Evolutionary conservation across 2,329 filamentous ascomycete genomes (phyloP).

Genomic region (Didymella pomorum): DNA sequence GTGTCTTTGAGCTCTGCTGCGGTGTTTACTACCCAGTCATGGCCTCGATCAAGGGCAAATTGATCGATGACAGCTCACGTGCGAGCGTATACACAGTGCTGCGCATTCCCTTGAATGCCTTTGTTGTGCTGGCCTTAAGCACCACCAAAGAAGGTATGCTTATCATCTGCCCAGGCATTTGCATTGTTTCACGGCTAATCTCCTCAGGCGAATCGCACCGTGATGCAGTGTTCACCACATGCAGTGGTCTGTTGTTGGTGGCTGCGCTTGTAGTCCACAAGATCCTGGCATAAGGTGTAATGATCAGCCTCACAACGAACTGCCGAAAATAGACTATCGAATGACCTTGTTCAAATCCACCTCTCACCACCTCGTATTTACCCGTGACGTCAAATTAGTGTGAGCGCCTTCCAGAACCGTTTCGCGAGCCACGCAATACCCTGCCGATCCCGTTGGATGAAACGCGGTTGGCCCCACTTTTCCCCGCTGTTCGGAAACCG

Average conservation of each 20-base stretch:
- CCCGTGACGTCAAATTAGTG: constrained; percentile 12
- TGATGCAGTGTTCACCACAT: constrained; percentile 43
- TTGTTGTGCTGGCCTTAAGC: constrained; percentile 45
- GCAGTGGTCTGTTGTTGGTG: constrained; percentile 39
- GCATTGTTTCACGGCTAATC: constrained; percentile 21
- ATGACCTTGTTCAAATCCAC: constrained; percentile 4
- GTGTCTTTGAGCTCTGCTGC: constrained; percentile 64
- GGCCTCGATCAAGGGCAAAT: constrained; percentile 61
- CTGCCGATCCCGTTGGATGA: constrained; percentile 17
- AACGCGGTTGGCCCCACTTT: constrained; percentile 18
- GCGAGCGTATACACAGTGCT: constrained; percentile 65
- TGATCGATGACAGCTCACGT: constrained; percentile 63
- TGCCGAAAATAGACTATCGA: constrained; percentile 16
- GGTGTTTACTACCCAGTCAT: constrained; percentile 67
- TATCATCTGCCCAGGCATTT: neutral
- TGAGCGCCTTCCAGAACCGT: constrained; percentile 12
- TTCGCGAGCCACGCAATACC: constrained; percentile 16
- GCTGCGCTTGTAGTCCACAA: constrained; percentile 41
- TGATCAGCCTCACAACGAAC: constrained; percentile 12
- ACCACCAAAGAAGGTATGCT: constrained; percentile 43
- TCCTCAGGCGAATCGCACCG: constrained; percentile 40
- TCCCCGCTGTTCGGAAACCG: constrained; percentile 25
- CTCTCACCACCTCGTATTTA: constrained; percentile 8
- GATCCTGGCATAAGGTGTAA: constrained; percentile 27
- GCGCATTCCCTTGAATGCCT: constrained; percentile 64